phyloP scores from a whole-genome alignment of 2,329 filamentous ascomycete genomes.

The Sclerotinia borealis region DNA sequence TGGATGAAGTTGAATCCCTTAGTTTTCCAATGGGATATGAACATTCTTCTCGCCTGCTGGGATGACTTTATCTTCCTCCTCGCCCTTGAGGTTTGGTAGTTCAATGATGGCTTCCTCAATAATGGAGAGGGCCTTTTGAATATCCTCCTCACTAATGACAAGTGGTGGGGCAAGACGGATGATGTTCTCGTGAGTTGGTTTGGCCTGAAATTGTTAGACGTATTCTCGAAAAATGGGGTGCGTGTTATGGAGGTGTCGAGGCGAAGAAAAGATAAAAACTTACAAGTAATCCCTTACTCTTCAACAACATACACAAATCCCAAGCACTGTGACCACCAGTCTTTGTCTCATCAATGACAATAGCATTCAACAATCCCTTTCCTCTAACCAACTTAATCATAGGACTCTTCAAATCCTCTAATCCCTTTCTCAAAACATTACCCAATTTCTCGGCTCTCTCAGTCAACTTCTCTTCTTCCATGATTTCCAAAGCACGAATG shows the following conservation, averaged over 20 bases:
- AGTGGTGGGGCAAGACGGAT: conserved; percentile 95
- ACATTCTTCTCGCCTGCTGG: conserved; percentile 55
- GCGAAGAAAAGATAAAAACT: conserved; percentile 32
- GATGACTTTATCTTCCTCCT: conserved; percentile 49
- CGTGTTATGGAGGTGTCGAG: neutral
- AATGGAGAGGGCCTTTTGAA: conserved; percentile 69
- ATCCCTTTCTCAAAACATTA: conserved; percentile 72
- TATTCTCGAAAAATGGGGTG: neutral
- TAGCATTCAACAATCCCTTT: conserved; percentile 91
- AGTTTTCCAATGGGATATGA: conserved; percentile 38
- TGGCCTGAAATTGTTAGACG: conserved; percentile 56
- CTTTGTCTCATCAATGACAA: conserved; percentile 88
- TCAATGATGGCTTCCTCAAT: conserved; percentile 79
- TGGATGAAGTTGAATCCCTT: neutral
- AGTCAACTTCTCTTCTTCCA: conserved; percentile 85
- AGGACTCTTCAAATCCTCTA: conserved; percentile 69
- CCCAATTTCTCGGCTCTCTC: conserved; percentile 77
- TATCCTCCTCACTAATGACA: conserved; percentile 85
- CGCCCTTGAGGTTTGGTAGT: conserved; percentile 61
- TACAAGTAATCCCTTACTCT: conserved; percentile 90
- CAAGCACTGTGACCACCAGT: conserved; percentile 83
- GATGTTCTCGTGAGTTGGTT: conserved; percentile 97
- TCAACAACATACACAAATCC: conserved; percentile 94
- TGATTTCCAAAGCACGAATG: conserved; percentile 87
- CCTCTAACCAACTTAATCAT: conserved; percentile 80